These are phyloP conservation scores for Termitomyces sp. DNA, from an alignment of 768 basidiomycete species.

Conservation along the genomic window DNA sequence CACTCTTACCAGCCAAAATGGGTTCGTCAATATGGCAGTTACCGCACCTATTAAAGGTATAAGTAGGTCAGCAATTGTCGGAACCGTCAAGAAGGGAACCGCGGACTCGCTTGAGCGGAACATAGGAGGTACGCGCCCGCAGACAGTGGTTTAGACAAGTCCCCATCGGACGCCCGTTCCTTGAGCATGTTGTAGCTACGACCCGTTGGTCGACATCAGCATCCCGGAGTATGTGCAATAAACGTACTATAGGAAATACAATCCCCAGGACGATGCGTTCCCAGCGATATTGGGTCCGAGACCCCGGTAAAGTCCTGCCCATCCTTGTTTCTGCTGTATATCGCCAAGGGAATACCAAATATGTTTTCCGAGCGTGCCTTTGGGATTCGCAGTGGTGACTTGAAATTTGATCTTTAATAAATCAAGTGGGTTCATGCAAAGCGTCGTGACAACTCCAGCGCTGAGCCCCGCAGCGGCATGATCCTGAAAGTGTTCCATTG, in stretches of 20 bases:
- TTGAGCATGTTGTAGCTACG: slow-evolving; percentile 91
- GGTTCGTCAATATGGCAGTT: slow-evolving; percentile 93
- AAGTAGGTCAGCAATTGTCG: slow-evolving; percentile 7
- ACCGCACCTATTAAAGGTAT: slow-evolving; percentile 62
- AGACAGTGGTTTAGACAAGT: slow-evolving; percentile 61
- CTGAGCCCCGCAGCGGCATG: slow-evolving; percentile 93
- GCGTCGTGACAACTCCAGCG: slow-evolving; percentile 86
- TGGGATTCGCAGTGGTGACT: slow-evolving; percentile 64
- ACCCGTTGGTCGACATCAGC: neutral
- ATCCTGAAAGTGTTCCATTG: slow-evolving; percentile 46
- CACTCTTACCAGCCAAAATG: slow-evolving; percentile 96
- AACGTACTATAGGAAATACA: slow-evolving; percentile 96
- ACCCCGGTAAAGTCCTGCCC: slow-evolving; percentile 86
- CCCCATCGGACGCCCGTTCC: slow-evolving; percentile 63
- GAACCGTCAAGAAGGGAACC: slow-evolving; percentile 14
- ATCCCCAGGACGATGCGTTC: slow-evolving; percentile 94
- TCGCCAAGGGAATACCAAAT: slow-evolving; percentile 73
- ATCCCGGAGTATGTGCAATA: neutral
- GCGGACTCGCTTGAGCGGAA: slow-evolving; percentile 95
- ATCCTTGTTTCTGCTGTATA: slow-evolving; percentile 72
- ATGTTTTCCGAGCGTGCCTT: slow-evolving; percentile 58
- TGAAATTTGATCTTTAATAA: slow-evolving; percentile 93
- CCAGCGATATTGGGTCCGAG: slow-evolving; percentile 88
- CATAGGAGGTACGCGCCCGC: slow-evolving; percentile 80
- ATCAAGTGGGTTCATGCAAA: slow-evolving; percentile 97